Base-by-base conservation (phyloP, 768 basidiomycete species). In the Amanita polypyramis region DNA sequence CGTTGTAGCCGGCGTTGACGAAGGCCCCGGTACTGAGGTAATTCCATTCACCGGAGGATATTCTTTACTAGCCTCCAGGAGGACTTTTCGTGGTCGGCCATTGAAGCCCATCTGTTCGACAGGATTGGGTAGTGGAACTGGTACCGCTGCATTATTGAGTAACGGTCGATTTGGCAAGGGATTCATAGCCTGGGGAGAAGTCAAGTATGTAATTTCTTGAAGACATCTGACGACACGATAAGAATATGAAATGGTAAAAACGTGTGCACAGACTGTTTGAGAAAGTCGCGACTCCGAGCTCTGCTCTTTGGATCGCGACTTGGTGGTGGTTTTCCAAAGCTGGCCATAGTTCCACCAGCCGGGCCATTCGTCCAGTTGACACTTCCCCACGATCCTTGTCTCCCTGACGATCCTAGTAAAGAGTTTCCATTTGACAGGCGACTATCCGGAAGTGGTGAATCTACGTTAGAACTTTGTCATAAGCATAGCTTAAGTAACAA, bases 131-230 rank as follows among this genome's bases (percentile, higher is more conserved):
- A 85, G 67, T 33, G 80, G 68, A 52, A 84, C 70, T 32, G 81
- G 75, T 46, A 82, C 73, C 41, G 76, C 70, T 23, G 81, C 63
- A 58, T 79, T 86, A 56, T 75, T 79, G 49, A 82, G 65, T 49
- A 91, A 71, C 2, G 89, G 85, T 56, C 90, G 79, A 51, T 91
- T 87, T 2, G 92, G 92, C 43, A 97, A 73, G 37, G 96, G 96
- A 62, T 99, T 99, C 77, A 98, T 85, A 5, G 96, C 94, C 63
- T 96, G 89, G 1, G 92, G 84, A 0, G 95, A 97, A 1, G 96
- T 99, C 46, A 99, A 72, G 65, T 99, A 99, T 10, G 90, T 89
- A 55, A 99, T 88, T 73, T 99, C 96, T 68, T 98, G 96, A 20
- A 99, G 73, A 66, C 96, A 97, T 66, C 89, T 93, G 43, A 10